Evolutionary conservation across 192 early-diverging fungal species (phyloP), one percentile per base, ranked within the genome.

Genomic region (Funneliformis mosseae): DNA sequence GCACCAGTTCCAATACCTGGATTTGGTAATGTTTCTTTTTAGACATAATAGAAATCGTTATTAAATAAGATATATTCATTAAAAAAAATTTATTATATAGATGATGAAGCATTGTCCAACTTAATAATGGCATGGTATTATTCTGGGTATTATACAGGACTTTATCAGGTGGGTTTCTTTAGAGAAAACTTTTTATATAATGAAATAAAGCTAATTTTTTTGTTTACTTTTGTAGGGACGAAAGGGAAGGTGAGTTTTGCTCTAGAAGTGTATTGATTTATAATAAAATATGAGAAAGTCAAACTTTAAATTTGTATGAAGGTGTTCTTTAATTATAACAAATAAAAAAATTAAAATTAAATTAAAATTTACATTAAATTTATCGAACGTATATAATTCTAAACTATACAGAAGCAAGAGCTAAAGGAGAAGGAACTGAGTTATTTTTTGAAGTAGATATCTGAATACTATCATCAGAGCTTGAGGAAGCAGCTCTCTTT

Each of bases 111-210:
- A 8, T 81, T 94, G 23, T 76, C 85, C 16, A 89, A 90, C 79
- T 84, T 93, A 81, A 89, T 90, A 74, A 94, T 90, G 91, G 89
- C 93, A 8, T 94, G 92, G 92, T 94, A 93, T 80, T 93, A 87
- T 76, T 87, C 90, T 21, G 93, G 93, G 21, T 94, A 93, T 80
- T 94, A 94, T 76, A 90, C 91, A 60, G 93, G 92, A 43, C 87
- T 88, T 55, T 92, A 93, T 81, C 91, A 93, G 81, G 92, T 82
- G 16, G 72, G 59, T 39, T 55, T 7, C 1, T 55, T 18, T 6
- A 55, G 50, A 33, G 50, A 55, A 55, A 21, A 1, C 50, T 55
- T 50, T 50, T 50, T 12, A 55, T 55, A 55, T 5, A 50, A 18
- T 55, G 14, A 55, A 55, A 18, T 5, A 45, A 43, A 16, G 8